Base-by-base conservation (phyloP, 352 stramenopile species). In the Phytopythium kandeliae region DNA sequence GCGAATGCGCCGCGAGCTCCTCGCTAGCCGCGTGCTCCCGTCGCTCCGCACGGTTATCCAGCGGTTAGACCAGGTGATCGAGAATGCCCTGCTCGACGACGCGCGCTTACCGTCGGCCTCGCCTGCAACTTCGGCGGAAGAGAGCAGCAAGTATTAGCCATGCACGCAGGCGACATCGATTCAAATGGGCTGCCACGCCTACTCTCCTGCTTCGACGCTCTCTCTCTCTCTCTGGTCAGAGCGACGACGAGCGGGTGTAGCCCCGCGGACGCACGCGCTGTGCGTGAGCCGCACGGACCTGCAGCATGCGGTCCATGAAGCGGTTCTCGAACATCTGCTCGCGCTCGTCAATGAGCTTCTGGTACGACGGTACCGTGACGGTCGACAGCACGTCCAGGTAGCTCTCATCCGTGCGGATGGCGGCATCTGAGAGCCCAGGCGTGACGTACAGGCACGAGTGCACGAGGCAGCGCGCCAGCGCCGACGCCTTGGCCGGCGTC, bases 251-350 rank as follows among this genome's bases (percentile, higher is more conserved):
- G n/a, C 37, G 37, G 37, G n/a, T 25, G 37, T 26, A 43, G 3
- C 37, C n/a, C 19, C n/a, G 37, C n/a, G 37, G 19, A 10, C 37
- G 35, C 16, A 11, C 17, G 5, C 35, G 16, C 35, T 21, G 35
- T 17, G 21, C 4, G 4, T 31, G 28, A 4, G 4, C n/a, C 37
- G n/a, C 37, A 7, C 37, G 17, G 19, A 22, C 12, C 37, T 43
- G 37, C 37, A 48, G 60, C 48, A 74, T 70, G 30, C 65, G 57
- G 43, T 74, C 65, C 19, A 74, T 57, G 40, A 74, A 60, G 26
- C 43, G 38, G 45, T 74, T 74, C 58, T 74, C 65, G 16, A 74
- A 55, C 46, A 65, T 46, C 41, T 74, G 65, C 43, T 74, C 65
- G 22, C 65, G 65, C 4, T 57, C 61, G 0, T 70, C 58, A n/a